Evolutionary conservation across 75 land plant species (phyloP).

Genomic region (Pinus albicaulis): DNA sequence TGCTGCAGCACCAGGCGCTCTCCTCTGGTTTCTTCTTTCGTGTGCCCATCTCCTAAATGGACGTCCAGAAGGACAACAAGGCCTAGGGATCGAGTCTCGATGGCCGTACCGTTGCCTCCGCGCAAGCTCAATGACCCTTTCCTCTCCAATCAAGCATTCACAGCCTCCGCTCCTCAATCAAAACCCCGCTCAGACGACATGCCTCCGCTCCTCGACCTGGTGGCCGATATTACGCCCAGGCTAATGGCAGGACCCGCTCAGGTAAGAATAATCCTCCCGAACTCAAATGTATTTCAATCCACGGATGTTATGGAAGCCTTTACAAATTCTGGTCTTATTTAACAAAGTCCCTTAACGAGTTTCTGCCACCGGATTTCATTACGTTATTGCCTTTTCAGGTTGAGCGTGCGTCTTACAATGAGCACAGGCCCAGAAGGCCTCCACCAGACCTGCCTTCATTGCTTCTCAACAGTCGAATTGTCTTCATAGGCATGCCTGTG

Average conservation of each 20-base stretch:
- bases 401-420: constrained; percentile 71
- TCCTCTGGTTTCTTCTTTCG: not conserved
- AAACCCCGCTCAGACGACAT: constrained; percentile 18
- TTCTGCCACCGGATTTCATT: constrained; percentile 3
- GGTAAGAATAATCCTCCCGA: constrained; percentile 11
- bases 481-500: constrained; percentile 97
- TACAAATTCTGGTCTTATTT: not conserved
- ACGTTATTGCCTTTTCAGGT: constrained; percentile 30
- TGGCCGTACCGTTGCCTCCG: constrained; percentile 34
- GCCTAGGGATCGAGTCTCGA: not conserved
- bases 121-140: constrained; percentile 75
- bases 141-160: constrained; percentile 57
- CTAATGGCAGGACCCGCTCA: constrained; percentile 88
- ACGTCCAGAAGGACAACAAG: not conserved
- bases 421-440: constrained; percentile 76
- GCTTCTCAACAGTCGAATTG: constrained; percentile 78
- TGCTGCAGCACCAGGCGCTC: not conserved
- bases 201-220: constrained; percentile 71
- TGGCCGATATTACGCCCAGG: constrained; percentile 30
- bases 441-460: constrained; percentile 92
- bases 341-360: not conserved
- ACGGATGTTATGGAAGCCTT: not conserved
- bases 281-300: not conserved
- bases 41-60: too few species aligned
- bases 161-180: constrained; percentile 45